Conservation (phyloP, 1,139 yeast genomes). For the Taiozyma sp. region DNA sequence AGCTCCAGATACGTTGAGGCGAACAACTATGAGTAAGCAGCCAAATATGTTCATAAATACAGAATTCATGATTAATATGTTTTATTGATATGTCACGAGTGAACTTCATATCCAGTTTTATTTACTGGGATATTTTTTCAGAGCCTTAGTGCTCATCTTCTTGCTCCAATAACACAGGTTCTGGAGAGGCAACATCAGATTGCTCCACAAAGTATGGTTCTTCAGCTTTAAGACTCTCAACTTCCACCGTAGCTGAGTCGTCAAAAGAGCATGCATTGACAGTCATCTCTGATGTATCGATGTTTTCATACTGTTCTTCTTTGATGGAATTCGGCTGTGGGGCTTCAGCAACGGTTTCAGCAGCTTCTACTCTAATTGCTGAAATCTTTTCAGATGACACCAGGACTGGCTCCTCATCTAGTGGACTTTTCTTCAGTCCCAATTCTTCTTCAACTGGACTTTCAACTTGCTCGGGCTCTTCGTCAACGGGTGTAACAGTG, state of each 20-base stretch:
- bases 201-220: conserved; percentile 17
- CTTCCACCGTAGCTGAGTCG: conserved; percentile 9
- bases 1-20: too few species aligned
- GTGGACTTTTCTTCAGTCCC: conserved; percentile 5
- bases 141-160: not conserved
- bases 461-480: not conserved
- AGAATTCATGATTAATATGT: not conserved
- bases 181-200: conserved; percentile 4
- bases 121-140: not conserved
- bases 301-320: conserved; percentile 18
- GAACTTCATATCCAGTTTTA: not conserved
- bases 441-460: conserved; percentile 15
- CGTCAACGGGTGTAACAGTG: conserved; percentile 16
- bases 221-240: conserved; percentile 9
- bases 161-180: conserved; percentile 1
- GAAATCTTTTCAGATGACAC: not conserved
- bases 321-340: conserved; percentile 10
- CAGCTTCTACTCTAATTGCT: not conserved
- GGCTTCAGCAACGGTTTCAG: not conserved
- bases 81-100: not conserved
- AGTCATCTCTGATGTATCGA: conserved; percentile 1
- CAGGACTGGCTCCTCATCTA: conserved; percentile 4
- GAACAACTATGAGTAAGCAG: too few species aligned
- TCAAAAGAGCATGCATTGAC: conserved; percentile 5
- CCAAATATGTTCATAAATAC: too few species aligned